These are phyloP conservation scores for Ceraceosorus guamensis DNA, from an alignment of 1,284 basidiomycete species.

Conservation along the genomic window DNA sequence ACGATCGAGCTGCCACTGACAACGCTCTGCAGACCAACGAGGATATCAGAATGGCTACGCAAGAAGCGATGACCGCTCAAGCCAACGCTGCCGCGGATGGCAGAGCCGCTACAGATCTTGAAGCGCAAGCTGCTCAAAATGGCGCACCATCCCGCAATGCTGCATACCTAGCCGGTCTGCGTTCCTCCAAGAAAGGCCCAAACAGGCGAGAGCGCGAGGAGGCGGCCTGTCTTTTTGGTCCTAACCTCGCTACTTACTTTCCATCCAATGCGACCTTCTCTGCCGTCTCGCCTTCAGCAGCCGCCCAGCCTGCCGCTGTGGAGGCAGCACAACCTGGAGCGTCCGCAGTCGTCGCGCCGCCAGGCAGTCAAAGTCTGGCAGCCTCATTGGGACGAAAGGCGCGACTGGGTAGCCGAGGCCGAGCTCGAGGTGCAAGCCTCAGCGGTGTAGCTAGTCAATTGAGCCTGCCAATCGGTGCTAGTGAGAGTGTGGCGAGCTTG, in stretches of 20 bases:
- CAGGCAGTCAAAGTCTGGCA: conserved; percentile 1
- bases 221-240: conserved; percentile 35
- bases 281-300: background rate
- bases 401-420: conserved; percentile 30
- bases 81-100: too few relatives aligned
- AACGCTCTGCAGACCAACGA: too few relatives aligned
- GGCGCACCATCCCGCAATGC: background rate
- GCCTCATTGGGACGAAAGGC: conserved; percentile 9
- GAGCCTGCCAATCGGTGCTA: conserved; percentile 19
- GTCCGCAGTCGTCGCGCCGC: too few relatives aligned
- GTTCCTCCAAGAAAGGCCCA: conserved; percentile 10
- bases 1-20: too few relatives aligned
- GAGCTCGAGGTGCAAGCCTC: conserved; percentile 34
- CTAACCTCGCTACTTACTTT: conserved; percentile 39
- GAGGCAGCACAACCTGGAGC: background rate
- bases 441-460: conserved; percentile 26
- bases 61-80: too few relatives aligned
- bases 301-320: background rate
- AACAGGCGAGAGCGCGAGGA: conserved; percentile 31
- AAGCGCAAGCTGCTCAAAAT: too few relatives aligned
- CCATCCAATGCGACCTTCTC: conserved; percentile 27
- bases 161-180: background rate
- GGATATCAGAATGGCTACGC: too few relatives aligned
- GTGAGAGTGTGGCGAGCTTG: conserved; percentile 22
- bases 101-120: too few relatives aligned